Evolutionary conservation across 768 basidiomycete genomes (phyloP).

Genomic region (Rhodotorula diobovata): DNA sequence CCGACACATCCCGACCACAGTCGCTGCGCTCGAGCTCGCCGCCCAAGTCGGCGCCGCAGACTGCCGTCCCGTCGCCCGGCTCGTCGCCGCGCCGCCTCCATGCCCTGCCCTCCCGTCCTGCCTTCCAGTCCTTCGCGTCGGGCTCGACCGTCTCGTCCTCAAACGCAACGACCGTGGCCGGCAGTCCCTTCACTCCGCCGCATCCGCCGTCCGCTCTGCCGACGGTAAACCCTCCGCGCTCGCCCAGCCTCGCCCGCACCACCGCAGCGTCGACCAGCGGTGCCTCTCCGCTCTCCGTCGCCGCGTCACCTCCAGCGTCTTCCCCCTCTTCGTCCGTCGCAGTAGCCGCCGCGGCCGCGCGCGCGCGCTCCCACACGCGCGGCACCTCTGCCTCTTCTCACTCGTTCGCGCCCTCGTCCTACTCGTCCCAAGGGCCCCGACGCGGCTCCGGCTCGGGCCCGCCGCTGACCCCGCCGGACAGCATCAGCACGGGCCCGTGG

Average conservation of each 20-base stretch:
- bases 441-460: neutral
- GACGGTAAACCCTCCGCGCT: neutral
- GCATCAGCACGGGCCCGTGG: conserved; percentile 2
- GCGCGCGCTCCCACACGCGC: conserved; percentile 2
- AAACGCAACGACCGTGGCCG: neutral
- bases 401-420: neutral
- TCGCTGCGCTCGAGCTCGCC: neutral
- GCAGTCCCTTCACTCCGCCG: neutral
- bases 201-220: neutral
- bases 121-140: neutral
- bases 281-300: neutral
- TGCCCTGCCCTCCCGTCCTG: neutral
- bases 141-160: conserved; percentile 1
- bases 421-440: neutral
- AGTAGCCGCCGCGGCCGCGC: neutral
- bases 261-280: neutral
- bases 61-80: neutral
- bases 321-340: neutral
- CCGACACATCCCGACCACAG: too few species aligned
- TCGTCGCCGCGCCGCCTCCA: neutral
- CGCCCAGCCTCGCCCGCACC: neutral
- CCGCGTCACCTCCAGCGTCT: neutral
- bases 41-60: neutral
- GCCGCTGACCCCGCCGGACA: conserved; percentile 33
- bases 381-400: neutral